phyloP scores from a whole-genome alignment of 2,329 filamentous ascomycete genomes.

The Phialocephala subalpina region DNA sequence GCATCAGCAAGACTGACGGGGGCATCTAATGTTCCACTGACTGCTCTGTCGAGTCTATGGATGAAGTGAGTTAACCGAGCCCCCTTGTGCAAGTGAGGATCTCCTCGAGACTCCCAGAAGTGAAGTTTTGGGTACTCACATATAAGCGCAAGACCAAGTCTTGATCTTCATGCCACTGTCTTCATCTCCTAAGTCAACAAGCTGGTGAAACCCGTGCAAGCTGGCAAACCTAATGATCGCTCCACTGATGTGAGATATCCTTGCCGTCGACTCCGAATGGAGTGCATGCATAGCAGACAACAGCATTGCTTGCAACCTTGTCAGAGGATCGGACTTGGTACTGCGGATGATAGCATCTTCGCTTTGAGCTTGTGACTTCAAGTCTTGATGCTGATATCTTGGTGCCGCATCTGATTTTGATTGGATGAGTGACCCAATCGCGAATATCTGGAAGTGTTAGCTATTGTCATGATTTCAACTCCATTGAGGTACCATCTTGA shows the following conservation, averaged over 20 bases:
- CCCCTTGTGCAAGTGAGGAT: background rate
- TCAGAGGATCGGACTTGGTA: conserved; percentile 18
- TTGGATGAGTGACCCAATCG: conserved; percentile 23
- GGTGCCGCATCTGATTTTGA: conserved; percentile 24
- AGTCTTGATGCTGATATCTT: conserved; percentile 27
- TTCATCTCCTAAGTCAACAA: conserved; percentile 20
- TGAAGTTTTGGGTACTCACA: conserved; percentile 17
- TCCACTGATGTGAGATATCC: conserved; percentile 24
- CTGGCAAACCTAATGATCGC: conserved; percentile 26
- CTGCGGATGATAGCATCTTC: conserved; percentile 22
- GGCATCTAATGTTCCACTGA: conserved; percentile 23
- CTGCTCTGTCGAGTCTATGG: conserved; percentile 24
- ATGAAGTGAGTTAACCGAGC: background rate
- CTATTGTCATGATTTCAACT: background rate
- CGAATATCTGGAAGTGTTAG: conserved; percentile 17
- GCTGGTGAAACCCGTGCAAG: conserved; percentile 25
- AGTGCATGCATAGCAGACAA: conserved; percentile 29
- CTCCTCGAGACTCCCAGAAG: background rate
- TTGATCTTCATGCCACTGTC: conserved; percentile 23
- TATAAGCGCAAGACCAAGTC: conserved; percentile 27
- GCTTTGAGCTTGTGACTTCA: conserved; percentile 28
- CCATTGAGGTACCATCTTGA: conserved; percentile 18
- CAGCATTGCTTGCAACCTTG: conserved; percentile 27
- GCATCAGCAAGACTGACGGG: conserved; percentile 26
- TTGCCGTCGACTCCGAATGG: conserved; percentile 24